Evolutionary conservation across 495 filamentous ascomycete species (phyloP), one percentile per base, ranked within the genome.

Genomic region (Penicillium alfredii): DNA sequence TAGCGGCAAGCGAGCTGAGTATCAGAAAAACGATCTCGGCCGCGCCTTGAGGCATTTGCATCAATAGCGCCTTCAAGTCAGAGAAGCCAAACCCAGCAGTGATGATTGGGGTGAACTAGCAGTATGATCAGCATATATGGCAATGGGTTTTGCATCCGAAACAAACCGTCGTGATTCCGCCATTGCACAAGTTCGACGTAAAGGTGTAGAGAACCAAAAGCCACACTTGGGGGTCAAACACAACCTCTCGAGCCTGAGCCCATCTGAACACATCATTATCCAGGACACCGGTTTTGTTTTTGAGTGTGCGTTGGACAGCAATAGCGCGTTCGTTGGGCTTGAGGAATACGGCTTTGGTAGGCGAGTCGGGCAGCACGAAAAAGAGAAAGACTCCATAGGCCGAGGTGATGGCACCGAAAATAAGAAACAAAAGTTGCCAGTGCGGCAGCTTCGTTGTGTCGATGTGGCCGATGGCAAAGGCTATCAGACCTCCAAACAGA

Each of bases 381-480:
- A 68, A 71, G 4, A 73, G 55, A n/a, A 71, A 50, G 0, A 70
- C 45, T 0, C 64, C 72, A 13, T 71, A 74, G 8, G 63, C 17
- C 1, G 80, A 48, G 0, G 80, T 84, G 10, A 82, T 37, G 8
- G 72, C 40, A 15, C 78, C 80, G 15, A 81, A 63, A 18, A 76
- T 64, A 21, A 82, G 45, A 42, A 80, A 82, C 64, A 82, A 73
- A 30, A 69, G 63, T 19, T 64, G 78, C 33, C 75, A 73, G 8
- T 35, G 33, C 3, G 13, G 33, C 10, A 53, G 42, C 2, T 25
- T 24, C 2, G 33, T 15, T 8, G 45, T 40, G 4, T 40, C 44
- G 12, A 79, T 58, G 34, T 77, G 64, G 45, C 79, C 76, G 38
- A 80, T 76, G 8, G 56, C 77, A 20, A 68, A 81, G 1, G 72